A percentile compares a stretch with the other conserved stretches of the same genome.
phyloP scores from a whole-genome alignment of 176 grass and related monocot species.

The Eleusine indica region DNA sequence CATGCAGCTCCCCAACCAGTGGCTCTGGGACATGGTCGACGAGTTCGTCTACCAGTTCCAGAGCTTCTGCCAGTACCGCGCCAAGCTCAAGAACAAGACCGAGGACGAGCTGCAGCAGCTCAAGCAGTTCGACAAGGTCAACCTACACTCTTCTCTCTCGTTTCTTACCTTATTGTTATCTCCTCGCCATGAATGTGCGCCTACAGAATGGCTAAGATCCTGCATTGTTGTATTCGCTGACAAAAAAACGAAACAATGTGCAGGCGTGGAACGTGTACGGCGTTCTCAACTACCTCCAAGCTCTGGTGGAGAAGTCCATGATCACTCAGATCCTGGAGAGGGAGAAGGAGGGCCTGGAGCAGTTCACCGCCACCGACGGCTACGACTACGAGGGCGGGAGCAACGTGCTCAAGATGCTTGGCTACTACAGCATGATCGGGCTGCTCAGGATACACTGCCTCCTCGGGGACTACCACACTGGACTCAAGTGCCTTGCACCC shows the following conservation, averaged over 20 bases:
- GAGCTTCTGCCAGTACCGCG: constrained; percentile 93
- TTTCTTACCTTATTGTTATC: not conserved
- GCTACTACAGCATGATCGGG: constrained; percentile 99
- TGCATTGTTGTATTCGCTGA: not conserved
- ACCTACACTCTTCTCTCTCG: no score
- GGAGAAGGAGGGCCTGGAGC: constrained; percentile 91
- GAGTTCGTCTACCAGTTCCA: constrained; percentile 99
- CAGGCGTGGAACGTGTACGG: constrained; percentile 98
- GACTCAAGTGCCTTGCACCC: constrained; percentile 83
- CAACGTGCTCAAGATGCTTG: constrained; percentile 96
- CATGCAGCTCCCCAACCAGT: constrained; percentile 99
- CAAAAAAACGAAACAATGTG: not conserved
- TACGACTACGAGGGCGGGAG: constrained; percentile 95
- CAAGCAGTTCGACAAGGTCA: constrained; percentile 78
- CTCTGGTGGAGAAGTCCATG: constrained; percentile 95
- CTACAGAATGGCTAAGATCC: not conserved
- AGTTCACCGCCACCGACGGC: constrained; percentile 83
- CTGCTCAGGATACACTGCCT: constrained; percentile 97
- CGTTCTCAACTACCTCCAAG: constrained; percentile 95
- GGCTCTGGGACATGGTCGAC: constrained; percentile 99
- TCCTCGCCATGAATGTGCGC: not conserved
- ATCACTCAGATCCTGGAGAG: constrained; percentile 90
- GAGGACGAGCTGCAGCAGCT: constrained; percentile 89
- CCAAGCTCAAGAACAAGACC: constrained; percentile 85
- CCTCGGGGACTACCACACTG: constrained; percentile 92